A percentile compares a stretch with the other conserved stretches of the same genome.
phyloP scores from a whole-genome alignment of 2,329 filamentous ascomycete species.

The Calonectria multiphialidica region DNA sequence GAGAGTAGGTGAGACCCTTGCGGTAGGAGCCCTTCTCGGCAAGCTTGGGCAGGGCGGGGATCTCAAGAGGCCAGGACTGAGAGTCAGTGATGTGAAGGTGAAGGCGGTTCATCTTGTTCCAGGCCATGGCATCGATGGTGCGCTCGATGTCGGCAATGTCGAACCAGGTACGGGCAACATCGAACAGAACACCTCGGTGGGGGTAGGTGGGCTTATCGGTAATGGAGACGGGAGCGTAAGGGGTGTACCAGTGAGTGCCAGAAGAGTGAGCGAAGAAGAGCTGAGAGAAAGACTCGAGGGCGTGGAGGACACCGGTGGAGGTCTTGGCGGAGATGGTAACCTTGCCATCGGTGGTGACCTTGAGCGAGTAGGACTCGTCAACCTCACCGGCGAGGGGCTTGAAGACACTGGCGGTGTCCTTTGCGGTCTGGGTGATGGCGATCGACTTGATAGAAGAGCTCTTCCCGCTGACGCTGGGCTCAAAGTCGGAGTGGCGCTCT shows the following conservation, averaged over 20 bases:
- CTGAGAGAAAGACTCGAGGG: constrained; percentile 82
- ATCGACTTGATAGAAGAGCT: constrained; percentile 68
- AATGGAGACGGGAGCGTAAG: constrained; percentile 77
- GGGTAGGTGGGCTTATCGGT: constrained; percentile 79
- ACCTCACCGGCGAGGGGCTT: constrained; percentile 73
- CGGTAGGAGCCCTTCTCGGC: constrained; percentile 80
- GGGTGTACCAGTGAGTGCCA: constrained; percentile 73
- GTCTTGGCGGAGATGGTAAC: constrained; percentile 74
- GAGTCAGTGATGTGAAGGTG: constrained; percentile 87
- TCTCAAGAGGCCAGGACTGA: constrained; percentile 87
- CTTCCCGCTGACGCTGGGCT: constrained; percentile 63
- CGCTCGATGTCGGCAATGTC: constrained; percentile 75
- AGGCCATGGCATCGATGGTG: constrained; percentile 81
- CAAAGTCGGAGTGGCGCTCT: constrained; percentile 71
- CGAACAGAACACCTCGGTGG: constrained; percentile 85
- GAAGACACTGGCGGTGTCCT: constrained; percentile 65
- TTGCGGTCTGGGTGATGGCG: constrained; percentile 69
- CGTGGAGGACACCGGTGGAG: constrained; percentile 77
- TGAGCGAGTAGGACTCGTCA: constrained; percentile 82
- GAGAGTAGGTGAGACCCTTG: constrained; percentile 74
- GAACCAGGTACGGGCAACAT: constrained; percentile 81
- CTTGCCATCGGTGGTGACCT: constrained; percentile 67
- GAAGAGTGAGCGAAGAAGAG: constrained; percentile 80
- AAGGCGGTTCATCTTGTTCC: constrained; percentile 86
- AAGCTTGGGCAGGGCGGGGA: constrained; percentile 78